Base-by-base conservation (phyloP, 2,329 filamentous ascomycete genomes). In the Aureobasidium vineae region DNA sequence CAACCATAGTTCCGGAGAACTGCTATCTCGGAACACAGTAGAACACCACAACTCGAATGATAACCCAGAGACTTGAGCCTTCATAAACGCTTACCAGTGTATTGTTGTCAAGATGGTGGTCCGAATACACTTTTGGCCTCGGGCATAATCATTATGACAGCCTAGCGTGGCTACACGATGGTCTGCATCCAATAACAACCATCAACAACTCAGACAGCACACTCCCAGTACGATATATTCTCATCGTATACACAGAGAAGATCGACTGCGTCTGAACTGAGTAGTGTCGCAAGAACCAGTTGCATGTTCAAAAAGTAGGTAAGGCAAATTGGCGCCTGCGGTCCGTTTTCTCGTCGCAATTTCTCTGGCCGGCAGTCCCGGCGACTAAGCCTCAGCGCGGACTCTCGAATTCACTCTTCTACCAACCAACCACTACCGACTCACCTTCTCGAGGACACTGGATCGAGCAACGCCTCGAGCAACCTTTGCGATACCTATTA, bases 361-460 rank as follows among this genome's bases (percentile, higher is more conserved):
- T 61, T 61, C 57, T 61, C 21, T 43, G 41, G 43, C 59, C 59
- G 59, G 49, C 59, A 33, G 45, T 41, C 45, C 45, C 59, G 43
- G 36, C 45, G 31, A 41, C 59, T 21, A n/a, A 50, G 36, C 36
- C 59, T 52, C 59, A 50, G 23, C 33, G 49, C 28, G 33, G 26
- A 63, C 33, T 31, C 31, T 52, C n/a, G 28, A 36, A 47, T 5
- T 61, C 16, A 21, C 45, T 38, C 49, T 63, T 50, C 31, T 6
- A 19, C 49, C 28, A 19, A 11, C 33, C 21, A 63, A 50, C 6
- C 33, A 52, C n/a, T 15, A 36, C 28, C 57, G 28, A 38, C 36
- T n/a, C 43, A n/a, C 11, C 28, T 31, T 61, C 15, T n/a, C n/a
- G 33, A 31, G 23, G 21, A 40, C 45, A 26, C 59, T 52, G 45